A percentile compares a stretch with the other conserved stretches of the same genome.
These are phyloP conservation scores for Pseudonitzschia pungens DNA, from an alignment of 108 stramenopile species.

Conservation along the genomic window DNA sequence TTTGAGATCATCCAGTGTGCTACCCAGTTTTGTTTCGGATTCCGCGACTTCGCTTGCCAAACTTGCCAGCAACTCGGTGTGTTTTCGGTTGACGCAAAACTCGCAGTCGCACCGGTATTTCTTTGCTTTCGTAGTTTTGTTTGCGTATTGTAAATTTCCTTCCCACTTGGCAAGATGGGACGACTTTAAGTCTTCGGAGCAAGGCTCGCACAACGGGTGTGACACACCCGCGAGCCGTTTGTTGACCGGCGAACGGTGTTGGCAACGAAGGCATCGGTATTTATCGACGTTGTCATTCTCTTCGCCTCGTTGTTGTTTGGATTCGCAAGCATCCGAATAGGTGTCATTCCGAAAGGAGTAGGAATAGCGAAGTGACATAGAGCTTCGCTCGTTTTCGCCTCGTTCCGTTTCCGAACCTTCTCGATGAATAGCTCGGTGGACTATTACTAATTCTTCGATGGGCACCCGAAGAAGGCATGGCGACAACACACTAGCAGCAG, in stretches of 20 bases:
- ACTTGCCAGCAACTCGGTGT: not conserved
- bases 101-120: conserved; percentile 1
- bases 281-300: not conserved
- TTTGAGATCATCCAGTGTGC: conserved; percentile 1
- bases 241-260: not conserved
- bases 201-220: not conserved
- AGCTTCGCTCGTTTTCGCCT: not conserved
- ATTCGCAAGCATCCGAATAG: conserved; percentile 14
- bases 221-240: conserved; percentile 4
- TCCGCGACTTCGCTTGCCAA: conserved; percentile 1
- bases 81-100: not conserved
- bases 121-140: not conserved
- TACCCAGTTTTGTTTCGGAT: conserved; percentile 6
- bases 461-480: conserved; percentile 24
- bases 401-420: not conserved
- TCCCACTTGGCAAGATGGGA: not conserved
- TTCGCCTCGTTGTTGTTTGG: not conserved
- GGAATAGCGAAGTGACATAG: conserved; percentile 35
- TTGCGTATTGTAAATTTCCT: no score
- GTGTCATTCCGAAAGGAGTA: conserved; percentile 34
- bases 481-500: not conserved
- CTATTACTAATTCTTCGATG: conserved; percentile 56
- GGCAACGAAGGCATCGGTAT: conserved; percentile 12
- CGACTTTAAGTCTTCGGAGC: conserved; percentile 6
- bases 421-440: conserved; percentile 37